Base-by-base conservation (phyloP, 1,139 yeast species). In the Blastobotrys capitulatus region DNA sequence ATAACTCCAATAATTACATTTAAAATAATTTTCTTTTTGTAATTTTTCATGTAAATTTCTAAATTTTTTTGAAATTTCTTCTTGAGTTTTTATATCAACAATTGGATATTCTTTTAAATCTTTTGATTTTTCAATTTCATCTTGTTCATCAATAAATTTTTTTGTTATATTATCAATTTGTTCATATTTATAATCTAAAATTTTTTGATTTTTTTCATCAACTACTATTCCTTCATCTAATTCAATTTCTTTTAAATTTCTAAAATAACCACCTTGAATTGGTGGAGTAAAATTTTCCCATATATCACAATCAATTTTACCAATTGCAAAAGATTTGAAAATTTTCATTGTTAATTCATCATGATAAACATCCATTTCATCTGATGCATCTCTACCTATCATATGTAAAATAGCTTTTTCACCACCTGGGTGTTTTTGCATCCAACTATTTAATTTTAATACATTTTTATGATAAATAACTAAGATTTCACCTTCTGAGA, bases 321-420 rank as follows among this genome's bases (percentile, higher is more conserved):
- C 96, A 12, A 88, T 73, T 52, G 70, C 76, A 77, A 78, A 89
- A 40, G 68, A 73, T 12, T 62, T 62, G 64, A 86, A 83, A 0
- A 65, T 63, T 2, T 57, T 51, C 13, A 76, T 67, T 0, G 95
- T 77, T 46, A 79, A 83, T 16, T 73, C 77, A 31, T 80, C 68
- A 62, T 88, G 96, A 61, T 86, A 71, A 10, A 90, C 90, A 49
- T 81, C 77, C 86, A 88, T 87, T 64, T 88, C 96, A 63, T 87
- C 95, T 0, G 94, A 82, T 9, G 96, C 95, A 67, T 88, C 96
- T 52, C 92, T 71, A 3, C 96, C 97, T 6, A 88, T 78, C 83
- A 88, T 76, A 65, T 88, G 96, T 56, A 73, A 73, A 13, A 88
- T 83, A 0, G 95, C 90, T 60, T 80, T 83, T 55, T 84, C 92